Percentiles rank a stretch among this genome's conserved stretches.
Conservation (phyloP, 352 stramenopile species). For the Globisporangium megalacanthum region DNA sequence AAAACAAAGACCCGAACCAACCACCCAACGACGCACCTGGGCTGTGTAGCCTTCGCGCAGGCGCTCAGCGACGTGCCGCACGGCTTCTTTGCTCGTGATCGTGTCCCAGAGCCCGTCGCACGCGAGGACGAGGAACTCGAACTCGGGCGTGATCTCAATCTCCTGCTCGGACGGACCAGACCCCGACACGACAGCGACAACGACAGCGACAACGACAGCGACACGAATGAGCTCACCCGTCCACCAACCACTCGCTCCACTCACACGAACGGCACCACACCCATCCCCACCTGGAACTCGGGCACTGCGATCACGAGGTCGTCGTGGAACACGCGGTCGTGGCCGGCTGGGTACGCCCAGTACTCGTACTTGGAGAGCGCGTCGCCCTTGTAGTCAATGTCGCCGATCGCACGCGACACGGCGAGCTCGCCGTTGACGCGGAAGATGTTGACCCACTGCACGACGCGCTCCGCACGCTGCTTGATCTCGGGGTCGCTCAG, state of each 20-base stretch:
- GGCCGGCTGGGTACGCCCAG: constrained; percentile 80
- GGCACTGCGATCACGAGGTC: constrained; percentile 84
- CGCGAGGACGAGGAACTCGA: constrained; percentile 89
- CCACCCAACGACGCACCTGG: constrained; percentile 22
- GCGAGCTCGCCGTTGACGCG: constrained; percentile 91
- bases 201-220: not conserved
- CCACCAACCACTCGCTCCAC: constrained; percentile 12
- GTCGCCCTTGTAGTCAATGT: constrained; percentile 89
- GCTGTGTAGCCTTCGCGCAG: constrained; percentile 64
- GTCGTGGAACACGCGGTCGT: constrained; percentile 72
- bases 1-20: not conserved
- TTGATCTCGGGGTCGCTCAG: constrained; percentile 83
- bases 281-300: constrained; percentile 76
- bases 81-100: constrained; percentile 90
- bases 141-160: constrained; percentile 85
- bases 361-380: constrained; percentile 71
- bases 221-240: not conserved
- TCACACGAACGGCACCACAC: not conserved
- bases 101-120: constrained; percentile 93
- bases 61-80: constrained; percentile 73
- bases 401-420: constrained; percentile 88
- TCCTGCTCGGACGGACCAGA: constrained; percentile 29
- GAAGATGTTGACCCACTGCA: constrained; percentile 84
- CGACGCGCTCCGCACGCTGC: constrained; percentile 70
- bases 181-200: constrained; percentile 2